Evolutionary conservation across 2,329 filamentous ascomycete genomes (phyloP).

Genomic region (Dactylonectria macrodidyma): DNA sequence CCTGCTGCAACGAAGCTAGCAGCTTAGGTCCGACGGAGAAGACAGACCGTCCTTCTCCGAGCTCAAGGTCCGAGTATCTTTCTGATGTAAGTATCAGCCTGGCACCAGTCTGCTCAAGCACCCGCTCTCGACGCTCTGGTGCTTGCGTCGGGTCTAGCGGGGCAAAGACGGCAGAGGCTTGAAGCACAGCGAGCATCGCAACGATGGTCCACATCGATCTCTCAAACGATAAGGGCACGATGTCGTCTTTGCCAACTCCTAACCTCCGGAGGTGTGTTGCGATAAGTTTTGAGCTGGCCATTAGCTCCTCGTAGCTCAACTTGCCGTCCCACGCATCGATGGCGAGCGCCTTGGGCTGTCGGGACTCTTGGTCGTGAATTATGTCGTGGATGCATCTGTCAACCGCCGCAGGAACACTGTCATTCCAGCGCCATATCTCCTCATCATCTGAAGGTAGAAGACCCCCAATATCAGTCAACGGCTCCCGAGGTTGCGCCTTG

Average conservation of each 20-base stretch:
- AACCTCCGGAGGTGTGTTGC: neutral
- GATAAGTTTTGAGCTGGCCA: neutral
- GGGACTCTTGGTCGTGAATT: conserved; percentile 26
- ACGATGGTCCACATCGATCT: conserved; percentile 14
- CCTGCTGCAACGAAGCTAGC: conserved; percentile 1
- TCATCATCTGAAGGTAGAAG: conserved; percentile 1
- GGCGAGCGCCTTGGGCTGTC: conserved; percentile 43
- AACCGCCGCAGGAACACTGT: conserved; percentile 15
- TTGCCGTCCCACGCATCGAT: conserved; percentile 42
- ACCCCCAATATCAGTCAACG: neutral
- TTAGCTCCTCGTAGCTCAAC: neutral
- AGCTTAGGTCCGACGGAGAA: conserved; percentile 18
- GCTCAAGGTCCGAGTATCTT: conserved; percentile 6
- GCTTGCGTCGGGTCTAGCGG: neutral
- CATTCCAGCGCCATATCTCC: conserved; percentile 40
- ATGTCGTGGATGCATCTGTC: conserved; percentile 42
- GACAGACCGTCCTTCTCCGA: conserved; percentile 12
- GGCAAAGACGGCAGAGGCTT: conserved; percentile 3
- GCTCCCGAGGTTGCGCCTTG: neutral
- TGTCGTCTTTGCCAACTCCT: neutral
- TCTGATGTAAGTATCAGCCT: no score
- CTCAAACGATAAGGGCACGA: neutral
- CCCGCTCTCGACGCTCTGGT: neutral
- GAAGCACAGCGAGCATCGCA: neutral
- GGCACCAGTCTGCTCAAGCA: neutral